Conservation (phyloP, 2,329 filamentous ascomycete genomes). For the Parastagonospora avenae region DNA sequence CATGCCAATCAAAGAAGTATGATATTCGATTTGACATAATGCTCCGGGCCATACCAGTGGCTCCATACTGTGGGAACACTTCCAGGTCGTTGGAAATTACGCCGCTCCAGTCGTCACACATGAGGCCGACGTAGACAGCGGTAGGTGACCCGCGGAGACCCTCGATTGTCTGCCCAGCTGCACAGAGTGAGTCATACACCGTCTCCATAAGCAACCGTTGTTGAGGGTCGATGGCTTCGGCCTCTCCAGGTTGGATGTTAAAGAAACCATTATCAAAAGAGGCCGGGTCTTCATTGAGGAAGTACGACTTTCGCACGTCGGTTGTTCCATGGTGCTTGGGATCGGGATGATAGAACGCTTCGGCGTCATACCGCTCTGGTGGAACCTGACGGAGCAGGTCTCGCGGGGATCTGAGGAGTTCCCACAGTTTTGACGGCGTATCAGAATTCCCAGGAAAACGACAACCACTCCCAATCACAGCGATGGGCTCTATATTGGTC, state of each 20-base stretch:
- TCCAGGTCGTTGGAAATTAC: slow-evolving; percentile 7
- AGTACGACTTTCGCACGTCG: slow-evolving; percentile 24
- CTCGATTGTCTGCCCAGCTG: slow-evolving; percentile 12
- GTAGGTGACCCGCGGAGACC: slow-evolving; percentile 14
- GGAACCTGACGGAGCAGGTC: slow-evolving; percentile 38
- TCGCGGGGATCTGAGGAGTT: slow-evolving; percentile 31
- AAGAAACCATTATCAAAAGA: slow-evolving; percentile 30
- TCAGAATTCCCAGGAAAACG: slow-evolving; percentile 41
- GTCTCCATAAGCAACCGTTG: slow-evolving; percentile 29
- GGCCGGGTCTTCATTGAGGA: slow-evolving; percentile 18
- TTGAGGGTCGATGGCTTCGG: slow-evolving; percentile 28
- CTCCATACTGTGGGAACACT: slow-evolving; percentile 16
- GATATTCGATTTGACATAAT: slow-evolving; percentile 47
- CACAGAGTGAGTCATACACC: slow-evolving; percentile 23
- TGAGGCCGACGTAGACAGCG: slow-evolving; percentile 13
- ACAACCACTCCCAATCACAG: slow-evolving; percentile 47
- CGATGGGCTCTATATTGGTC: slow-evolving; percentile 39
- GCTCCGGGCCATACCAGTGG: slow-evolving; percentile 22
- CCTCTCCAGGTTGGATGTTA: slow-evolving; percentile 22
- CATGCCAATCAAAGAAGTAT: slow-evolving; percentile 45
- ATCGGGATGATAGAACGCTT: slow-evolving; percentile 31
- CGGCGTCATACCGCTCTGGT: slow-evolving; percentile 30
- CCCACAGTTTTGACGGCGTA: slow-evolving; percentile 44
- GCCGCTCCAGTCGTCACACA: slow-evolving; percentile 14
- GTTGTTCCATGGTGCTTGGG: slow-evolving; percentile 40